phyloP scores from a whole-genome alignment of 176 grass and related monocot species.

The Lolium multiflorum region DNA sequence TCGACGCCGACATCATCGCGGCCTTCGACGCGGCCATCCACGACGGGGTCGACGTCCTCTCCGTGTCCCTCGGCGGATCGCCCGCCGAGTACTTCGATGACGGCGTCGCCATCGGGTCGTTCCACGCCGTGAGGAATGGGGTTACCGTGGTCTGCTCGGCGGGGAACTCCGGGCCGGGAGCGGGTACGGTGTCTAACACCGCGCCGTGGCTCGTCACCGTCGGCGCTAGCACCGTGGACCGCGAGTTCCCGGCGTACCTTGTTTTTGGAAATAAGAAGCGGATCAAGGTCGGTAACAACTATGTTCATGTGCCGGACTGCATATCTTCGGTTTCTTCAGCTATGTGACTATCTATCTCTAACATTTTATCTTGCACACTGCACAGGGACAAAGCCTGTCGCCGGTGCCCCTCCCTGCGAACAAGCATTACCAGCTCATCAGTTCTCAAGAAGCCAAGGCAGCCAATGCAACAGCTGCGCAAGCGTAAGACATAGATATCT shows the following conservation, averaged over 20 bases:
- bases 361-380: constrained; percentile 21
- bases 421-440: constrained; percentile 70
- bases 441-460: constrained; percentile 57
- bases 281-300: constrained; percentile 54
- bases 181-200: constrained; percentile 75
- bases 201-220: constrained; percentile 92
- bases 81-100: constrained; percentile 67
- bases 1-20: constrained; percentile 87
- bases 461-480: constrained; percentile 36
- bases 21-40: constrained; percentile 85
- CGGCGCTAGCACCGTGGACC: constrained; percentile 79
- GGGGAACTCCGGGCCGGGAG: constrained; percentile 67
- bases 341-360: background rate
- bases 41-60: constrained; percentile 87
- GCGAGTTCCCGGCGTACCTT: constrained; percentile 75
- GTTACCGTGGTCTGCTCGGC: constrained; percentile 76
- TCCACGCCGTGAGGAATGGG: constrained; percentile 79
- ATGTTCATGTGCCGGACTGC: background rate
- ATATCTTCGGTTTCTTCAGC: background rate
- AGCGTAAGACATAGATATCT: constrained; percentile 41
- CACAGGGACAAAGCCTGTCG: constrained; percentile 85
- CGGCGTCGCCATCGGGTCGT: constrained; percentile 82
- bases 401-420: constrained; percentile 44
- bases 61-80: constrained; percentile 74
- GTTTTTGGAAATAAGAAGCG: constrained; percentile 54